Conservation (phyloP, 1,284 basidiomycete species). For the Leccinum cinnamomeum region DNA sequence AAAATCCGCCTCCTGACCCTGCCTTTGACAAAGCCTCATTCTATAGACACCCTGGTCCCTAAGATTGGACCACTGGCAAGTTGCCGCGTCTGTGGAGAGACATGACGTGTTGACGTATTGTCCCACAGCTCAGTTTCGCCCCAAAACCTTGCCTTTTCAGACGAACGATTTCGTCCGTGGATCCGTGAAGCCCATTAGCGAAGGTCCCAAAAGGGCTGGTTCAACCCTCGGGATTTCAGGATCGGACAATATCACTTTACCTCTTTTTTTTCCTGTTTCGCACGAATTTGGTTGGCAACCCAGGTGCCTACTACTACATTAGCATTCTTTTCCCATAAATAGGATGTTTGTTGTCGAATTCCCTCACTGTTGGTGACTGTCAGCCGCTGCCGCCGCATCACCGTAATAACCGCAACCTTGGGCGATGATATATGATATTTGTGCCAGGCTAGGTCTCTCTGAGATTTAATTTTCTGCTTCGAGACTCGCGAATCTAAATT, state of each 20-base stretch:
- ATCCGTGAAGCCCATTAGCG: slow-evolving; percentile 16
- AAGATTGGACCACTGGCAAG: slow-evolving; percentile 8
- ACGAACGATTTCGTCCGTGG: slow-evolving; percentile 5
- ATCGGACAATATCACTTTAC: slow-evolving; percentile 21
- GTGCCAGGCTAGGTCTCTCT: slow-evolving; percentile 8
- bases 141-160: slow-evolving; percentile 14
- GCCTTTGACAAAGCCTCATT: slow-evolving; percentile 13
- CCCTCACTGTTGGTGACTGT: slow-evolving; percentile 20
- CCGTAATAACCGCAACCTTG: slow-evolving; percentile 11
- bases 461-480: slow-evolving; percentile 23
- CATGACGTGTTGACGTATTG: slow-evolving; percentile 30
- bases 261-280: slow-evolving; percentile 15
- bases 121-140: slow-evolving; percentile 9
- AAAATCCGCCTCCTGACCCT: slow-evolving; percentile 16
- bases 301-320: slow-evolving; percentile 15
- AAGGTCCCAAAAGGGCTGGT: slow-evolving; percentile 6
- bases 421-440: slow-evolving; percentile 6
- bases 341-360: slow-evolving; percentile 16
- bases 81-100: slow-evolving; percentile 26
- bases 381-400: slow-evolving; percentile 22
- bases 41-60: slow-evolving; percentile 11
- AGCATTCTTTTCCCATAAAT: slow-evolving; percentile 20
- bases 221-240: slow-evolving; percentile 14
- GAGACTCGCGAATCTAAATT: slow-evolving; percentile 25
- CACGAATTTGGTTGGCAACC: slow-evolving; percentile 17